A percentile compares a stretch with the other conserved stretches of the same genome.
These are phyloP conservation scores for Botrytis sinoallii DNA, from an alignment of 2,329 filamentous ascomycete genomes.

Conservation along the genomic window DNA sequence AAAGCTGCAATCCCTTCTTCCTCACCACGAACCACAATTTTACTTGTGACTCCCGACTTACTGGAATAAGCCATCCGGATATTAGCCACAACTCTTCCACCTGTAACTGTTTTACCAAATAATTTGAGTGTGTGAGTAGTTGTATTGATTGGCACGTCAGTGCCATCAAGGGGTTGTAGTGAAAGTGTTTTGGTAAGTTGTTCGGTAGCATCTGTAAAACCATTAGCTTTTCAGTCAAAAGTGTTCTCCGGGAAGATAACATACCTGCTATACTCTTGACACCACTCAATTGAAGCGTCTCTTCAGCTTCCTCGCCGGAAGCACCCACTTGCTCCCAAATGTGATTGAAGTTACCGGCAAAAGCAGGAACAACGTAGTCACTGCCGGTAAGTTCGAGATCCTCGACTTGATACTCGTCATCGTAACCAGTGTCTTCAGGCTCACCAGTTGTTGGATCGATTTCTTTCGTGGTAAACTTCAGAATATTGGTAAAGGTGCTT, in stretches of 20 bases:
- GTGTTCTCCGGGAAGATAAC: neutral
- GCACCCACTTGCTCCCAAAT: conserved; percentile 92
- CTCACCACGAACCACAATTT: conserved; percentile 88
- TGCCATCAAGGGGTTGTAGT: conserved; percentile 90
- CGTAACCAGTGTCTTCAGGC: conserved; percentile 87
- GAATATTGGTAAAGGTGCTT: conserved; percentile 81
- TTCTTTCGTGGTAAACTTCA: conserved; percentile 98
- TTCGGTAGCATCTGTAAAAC: conserved; percentile 75
- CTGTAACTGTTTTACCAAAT: conserved; percentile 89
- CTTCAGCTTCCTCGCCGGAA: conserved; percentile 83
- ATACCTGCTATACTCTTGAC: conserved; percentile 90
- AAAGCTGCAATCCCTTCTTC: conserved; percentile 86
- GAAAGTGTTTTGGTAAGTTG: conserved; percentile 82
- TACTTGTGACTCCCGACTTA: conserved; percentile 92
- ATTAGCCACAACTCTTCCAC: conserved; percentile 81
- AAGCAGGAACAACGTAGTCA: conserved; percentile 91
- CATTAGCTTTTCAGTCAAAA: conserved; percentile 30
- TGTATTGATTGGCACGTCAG: conserved; percentile 82
- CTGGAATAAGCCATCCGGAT: conserved; percentile 92
- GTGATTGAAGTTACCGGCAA: conserved; percentile 91
- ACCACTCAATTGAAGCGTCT: conserved; percentile 83
- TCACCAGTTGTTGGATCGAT: conserved; percentile 93
- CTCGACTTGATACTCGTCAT: conserved; percentile 96
- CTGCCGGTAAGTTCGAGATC: conserved; percentile 87
- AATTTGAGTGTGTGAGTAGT: conserved; percentile 94